A percentile compares a stretch with the other conserved stretches of the same genome.
These are phyloP conservation scores for Batrachochytrium dendrobatidis DNA, from an alignment of 371 early-diverging fungal species.

Conservation along the genomic window DNA sequence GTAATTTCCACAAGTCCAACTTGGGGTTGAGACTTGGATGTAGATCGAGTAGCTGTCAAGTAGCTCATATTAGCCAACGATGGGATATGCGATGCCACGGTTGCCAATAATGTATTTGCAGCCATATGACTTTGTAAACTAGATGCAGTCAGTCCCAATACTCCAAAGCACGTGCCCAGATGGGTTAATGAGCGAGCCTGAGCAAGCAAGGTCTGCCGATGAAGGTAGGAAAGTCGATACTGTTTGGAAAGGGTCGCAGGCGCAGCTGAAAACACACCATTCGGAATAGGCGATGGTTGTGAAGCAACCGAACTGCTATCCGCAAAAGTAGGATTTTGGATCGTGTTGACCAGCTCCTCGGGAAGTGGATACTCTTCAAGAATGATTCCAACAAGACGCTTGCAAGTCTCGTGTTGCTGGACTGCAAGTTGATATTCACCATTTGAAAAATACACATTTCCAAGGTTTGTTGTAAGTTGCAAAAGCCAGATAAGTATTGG, in stretches of 20 bases:
- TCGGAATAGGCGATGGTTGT: neutral
- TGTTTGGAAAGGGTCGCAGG: slow-evolving; percentile 12
- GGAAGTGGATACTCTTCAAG: slow-evolving; percentile 41
- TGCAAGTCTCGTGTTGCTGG: slow-evolving; percentile 34
- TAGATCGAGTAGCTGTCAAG: slow-evolving; percentile 6
- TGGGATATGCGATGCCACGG: neutral
- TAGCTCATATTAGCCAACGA: slow-evolving; percentile 1
- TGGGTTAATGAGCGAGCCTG: slow-evolving; percentile 36
- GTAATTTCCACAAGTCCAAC: slow-evolving; percentile 9
- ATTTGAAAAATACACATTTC: slow-evolving; percentile 31
- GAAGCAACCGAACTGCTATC: neutral
- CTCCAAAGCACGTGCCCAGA: slow-evolving; percentile 32
- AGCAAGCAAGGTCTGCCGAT: slow-evolving; percentile 34
- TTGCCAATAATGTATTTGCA: slow-evolving; percentile 29
- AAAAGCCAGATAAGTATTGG: slow-evolving; percentile 41
- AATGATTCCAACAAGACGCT: slow-evolving; percentile 30
- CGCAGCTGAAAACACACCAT: slow-evolving; percentile 1
- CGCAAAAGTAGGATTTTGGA: slow-evolving; percentile 8
- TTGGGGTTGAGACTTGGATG: slow-evolving; percentile 12
- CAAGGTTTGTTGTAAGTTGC: slow-evolving; percentile 36
- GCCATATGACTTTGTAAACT: slow-evolving; percentile 30
- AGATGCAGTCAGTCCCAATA: slow-evolving; percentile 30
- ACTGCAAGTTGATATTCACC: slow-evolving; percentile 35
- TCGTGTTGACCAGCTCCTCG: slow-evolving; percentile 15
- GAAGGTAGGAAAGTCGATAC: slow-evolving; percentile 37